Conservation (phyloP, 2,329 filamentous ascomycete species). For the Botrytis fragariae region DNA sequence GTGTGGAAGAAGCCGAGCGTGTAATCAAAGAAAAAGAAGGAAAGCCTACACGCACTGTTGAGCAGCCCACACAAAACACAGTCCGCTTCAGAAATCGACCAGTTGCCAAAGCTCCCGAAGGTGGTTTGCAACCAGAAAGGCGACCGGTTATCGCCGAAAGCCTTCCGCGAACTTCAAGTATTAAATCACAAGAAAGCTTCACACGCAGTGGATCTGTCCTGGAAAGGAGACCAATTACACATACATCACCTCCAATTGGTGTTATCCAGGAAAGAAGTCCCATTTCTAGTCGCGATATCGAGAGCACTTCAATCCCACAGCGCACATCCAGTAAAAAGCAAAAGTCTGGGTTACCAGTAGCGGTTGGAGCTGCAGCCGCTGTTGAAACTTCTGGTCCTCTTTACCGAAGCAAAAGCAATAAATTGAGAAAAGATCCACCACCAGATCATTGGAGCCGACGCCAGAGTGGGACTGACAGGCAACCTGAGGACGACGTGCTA, state of each 20-base stretch:
- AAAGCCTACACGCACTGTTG: constrained; percentile 34
- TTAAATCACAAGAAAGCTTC: constrained; percentile 40
- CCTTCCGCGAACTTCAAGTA: constrained; percentile 38
- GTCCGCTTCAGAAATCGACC: constrained; percentile 37
- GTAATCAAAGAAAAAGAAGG: constrained; percentile 56
- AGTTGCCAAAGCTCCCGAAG: constrained; percentile 31
- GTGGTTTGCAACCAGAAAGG: constrained; percentile 28
- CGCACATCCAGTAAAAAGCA: constrained; percentile 62
- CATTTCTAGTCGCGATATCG: not conserved
- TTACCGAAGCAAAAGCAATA: constrained; percentile 54
- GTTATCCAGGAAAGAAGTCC: constrained; percentile 18
- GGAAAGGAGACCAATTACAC: constrained; percentile 31
- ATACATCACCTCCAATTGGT: constrained; percentile 18
- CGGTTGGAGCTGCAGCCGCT: constrained; percentile 23
- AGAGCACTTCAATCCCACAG: constrained; percentile 36
- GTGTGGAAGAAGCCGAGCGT: constrained; percentile 78
- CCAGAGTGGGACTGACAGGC: constrained; percentile 46
- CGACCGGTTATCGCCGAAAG: constrained; percentile 35
- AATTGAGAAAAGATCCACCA: constrained; percentile 56
- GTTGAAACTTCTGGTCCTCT: constrained; percentile 38
- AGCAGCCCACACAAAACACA: constrained; percentile 32
- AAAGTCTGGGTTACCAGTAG: constrained; percentile 45
- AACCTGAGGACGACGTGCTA: constrained; percentile 31
- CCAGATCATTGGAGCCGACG: constrained; percentile 48
- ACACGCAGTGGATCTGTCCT: constrained; percentile 38